phyloP scores from a whole-genome alignment of 139 green algal species.

The Zygnema cylindricum region DNA sequence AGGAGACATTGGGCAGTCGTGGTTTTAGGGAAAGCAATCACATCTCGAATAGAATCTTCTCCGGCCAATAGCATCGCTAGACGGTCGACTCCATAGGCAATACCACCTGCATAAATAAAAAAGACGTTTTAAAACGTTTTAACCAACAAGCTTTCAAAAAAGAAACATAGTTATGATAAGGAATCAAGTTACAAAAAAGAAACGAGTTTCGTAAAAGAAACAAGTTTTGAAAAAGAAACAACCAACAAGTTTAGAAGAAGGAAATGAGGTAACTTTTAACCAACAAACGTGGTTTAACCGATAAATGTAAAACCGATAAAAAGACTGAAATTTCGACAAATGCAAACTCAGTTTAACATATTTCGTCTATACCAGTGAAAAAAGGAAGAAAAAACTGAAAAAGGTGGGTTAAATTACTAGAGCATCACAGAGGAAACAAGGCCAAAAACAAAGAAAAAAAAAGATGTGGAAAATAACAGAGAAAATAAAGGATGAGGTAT shows the following conservation, averaged over 20 bases:
- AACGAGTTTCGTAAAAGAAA: background rate
- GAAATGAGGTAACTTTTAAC: no score
- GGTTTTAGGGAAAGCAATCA: constrained; percentile 99
- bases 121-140: constrained; percentile 32
- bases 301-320: no score
- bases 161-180: no score
- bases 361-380: background rate
- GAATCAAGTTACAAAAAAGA: background rate
- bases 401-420: background rate
- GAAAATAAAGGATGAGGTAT: background rate
- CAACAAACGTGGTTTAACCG: no score
- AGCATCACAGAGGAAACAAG: background rate
- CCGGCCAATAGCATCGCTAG: constrained; percentile 91
- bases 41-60: constrained; percentile 88
- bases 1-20: constrained; percentile 83
- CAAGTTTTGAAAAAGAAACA: no score
- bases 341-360: no score
- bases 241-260: no score
- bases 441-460: background rate
- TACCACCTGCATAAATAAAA: constrained; percentile 50
- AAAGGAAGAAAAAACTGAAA: background rate
- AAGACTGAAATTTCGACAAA: no score
- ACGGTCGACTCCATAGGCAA: constrained; percentile 93
- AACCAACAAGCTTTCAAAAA: background rate
- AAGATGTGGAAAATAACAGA: background rate